phyloP scores from a whole-genome alignment of 2,329 filamentous ascomycete species.

The Torrubiella hemipterigena region DNA sequence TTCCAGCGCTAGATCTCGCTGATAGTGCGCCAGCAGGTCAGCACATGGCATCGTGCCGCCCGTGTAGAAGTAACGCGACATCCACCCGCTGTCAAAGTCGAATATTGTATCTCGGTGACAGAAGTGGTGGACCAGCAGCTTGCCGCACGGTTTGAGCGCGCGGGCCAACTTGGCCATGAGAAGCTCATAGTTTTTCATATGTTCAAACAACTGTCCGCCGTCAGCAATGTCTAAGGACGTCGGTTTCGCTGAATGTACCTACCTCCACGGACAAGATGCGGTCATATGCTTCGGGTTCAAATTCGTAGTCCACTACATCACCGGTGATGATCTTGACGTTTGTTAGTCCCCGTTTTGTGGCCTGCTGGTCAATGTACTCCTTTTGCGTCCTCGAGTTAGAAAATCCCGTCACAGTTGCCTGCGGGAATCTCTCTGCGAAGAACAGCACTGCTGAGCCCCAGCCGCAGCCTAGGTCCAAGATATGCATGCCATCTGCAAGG shows the following conservation, averaged over 20 bases:
- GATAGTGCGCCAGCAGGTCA: slow-evolving; percentile 56
- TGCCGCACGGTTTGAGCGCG: slow-evolving; percentile 49
- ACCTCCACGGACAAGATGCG: slow-evolving; percentile 53
- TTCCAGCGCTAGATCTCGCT: slow-evolving; percentile 45
- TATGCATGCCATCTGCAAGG: slow-evolving; percentile 44
- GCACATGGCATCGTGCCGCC: slow-evolving; percentile 61
- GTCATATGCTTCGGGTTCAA: slow-evolving; percentile 45
- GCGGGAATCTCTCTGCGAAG: slow-evolving; percentile 53
- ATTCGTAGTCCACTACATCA: slow-evolving; percentile 55
- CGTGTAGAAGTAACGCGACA: slow-evolving; percentile 63
- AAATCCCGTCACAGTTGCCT: slow-evolving; percentile 51
- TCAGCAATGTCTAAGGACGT: too few relatives aligned
- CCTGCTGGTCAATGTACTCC: slow-evolving; percentile 49
- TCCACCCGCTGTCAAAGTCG: slow-evolving; percentile 62
- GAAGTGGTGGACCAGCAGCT: slow-evolving; percentile 60
- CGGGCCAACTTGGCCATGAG: slow-evolving; percentile 51
- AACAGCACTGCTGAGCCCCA: slow-evolving; percentile 57
- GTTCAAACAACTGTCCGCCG: slow-evolving; percentile 53
- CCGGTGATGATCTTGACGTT: slow-evolving; percentile 56
- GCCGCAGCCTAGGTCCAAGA: slow-evolving; percentile 54
- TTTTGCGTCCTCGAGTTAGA: slow-evolving; percentile 61
- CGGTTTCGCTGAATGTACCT: background rate
- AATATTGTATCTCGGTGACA: slow-evolving; percentile 53
- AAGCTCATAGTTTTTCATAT: slow-evolving; percentile 65
- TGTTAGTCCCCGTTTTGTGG: slow-evolving; percentile 38